Evolutionary conservation across 2,329 filamentous ascomycete species (phyloP).

Genomic region (Curvularia spicifera): DNA sequence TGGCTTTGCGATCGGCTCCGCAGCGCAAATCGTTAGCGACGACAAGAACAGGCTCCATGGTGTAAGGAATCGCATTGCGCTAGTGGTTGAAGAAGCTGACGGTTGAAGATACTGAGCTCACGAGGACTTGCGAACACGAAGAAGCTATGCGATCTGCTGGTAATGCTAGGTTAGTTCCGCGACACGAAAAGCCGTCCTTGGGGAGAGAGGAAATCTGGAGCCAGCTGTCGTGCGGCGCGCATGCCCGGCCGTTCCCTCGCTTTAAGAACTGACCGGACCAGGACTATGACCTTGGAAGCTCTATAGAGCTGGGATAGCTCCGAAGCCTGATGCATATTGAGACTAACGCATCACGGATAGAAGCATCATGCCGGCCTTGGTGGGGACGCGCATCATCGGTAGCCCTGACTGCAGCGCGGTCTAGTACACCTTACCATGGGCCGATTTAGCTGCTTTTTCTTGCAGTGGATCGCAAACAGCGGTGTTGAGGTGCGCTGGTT

Average conservation of each 20-base stretch:
- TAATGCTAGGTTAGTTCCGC: constrained; percentile 20
- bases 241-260: constrained; percentile 24
- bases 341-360: constrained; percentile 39
- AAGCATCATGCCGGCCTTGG: constrained; percentile 29
- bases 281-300: constrained; percentile 29
- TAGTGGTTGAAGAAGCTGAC: constrained; percentile 6
- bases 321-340: constrained; percentile 34
- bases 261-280: constrained; percentile 36
- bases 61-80: constrained; percentile 28
- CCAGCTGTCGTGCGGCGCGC: constrained; percentile 21
- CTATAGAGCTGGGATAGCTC: constrained; percentile 36
- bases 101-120: not conserved
- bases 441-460: constrained; percentile 18
- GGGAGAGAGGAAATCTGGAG: constrained; percentile 15
- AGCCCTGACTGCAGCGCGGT: constrained; percentile 12
- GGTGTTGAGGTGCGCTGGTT: constrained; percentile 34
- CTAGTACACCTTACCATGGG: constrained; percentile 11
- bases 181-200: constrained; percentile 12
- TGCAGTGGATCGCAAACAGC: constrained; percentile 24
- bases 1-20: constrained; percentile 36
- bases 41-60: constrained; percentile 18
- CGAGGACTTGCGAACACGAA: constrained; percentile 1
- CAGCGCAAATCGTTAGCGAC: constrained; percentile 25
- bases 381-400: constrained; percentile 30
- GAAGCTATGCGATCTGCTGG: constrained; percentile 7